A percentile compares a stretch with the other conserved stretches of the same genome.
These are phyloP conservation scores for Trichaptum fuscoviolaceum DNA, from an alignment of 768 basidiomycete genomes.

Conservation along the genomic window DNA sequence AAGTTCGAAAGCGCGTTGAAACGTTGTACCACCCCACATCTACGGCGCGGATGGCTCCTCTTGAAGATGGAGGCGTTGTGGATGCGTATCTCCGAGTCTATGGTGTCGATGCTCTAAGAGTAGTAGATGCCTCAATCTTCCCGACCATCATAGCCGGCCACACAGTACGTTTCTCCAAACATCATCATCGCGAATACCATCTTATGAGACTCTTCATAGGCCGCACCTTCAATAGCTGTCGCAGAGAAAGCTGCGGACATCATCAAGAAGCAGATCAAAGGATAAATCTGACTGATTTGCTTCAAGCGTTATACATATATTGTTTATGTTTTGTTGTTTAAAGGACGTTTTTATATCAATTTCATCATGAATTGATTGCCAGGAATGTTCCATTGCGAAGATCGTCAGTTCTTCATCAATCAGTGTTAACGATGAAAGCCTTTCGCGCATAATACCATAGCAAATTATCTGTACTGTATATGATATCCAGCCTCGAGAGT, in stretches of 20 bases:
- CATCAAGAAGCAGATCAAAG: slow-evolving; percentile 14
- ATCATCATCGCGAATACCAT: not conserved
- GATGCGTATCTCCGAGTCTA: slow-evolving; percentile 39
- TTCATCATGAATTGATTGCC: too few relatives aligned
- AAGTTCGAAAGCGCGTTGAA: slow-evolving; percentile 29
- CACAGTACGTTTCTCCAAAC: slow-evolving; percentile 28
- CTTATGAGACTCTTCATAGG: slow-evolving; percentile 12
- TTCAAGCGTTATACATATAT: too few relatives aligned
- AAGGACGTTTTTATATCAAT: too few relatives aligned
- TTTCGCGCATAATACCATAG: too few relatives aligned
- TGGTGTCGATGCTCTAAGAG: slow-evolving; percentile 35
- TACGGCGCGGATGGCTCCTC: slow-evolving; percentile 35
- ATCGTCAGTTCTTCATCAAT: too few relatives aligned
- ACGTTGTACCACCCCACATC: slow-evolving; percentile 42
- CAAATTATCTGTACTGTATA: too few relatives aligned
- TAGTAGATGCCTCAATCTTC: slow-evolving; percentile 43
- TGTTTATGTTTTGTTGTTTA: too few relatives aligned
- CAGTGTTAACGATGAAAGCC: too few relatives aligned
- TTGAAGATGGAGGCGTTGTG: slow-evolving; percentile 34
- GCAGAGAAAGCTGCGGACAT: slow-evolving; percentile 29
- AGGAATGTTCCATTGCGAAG: too few relatives aligned
- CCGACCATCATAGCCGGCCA: slow-evolving; percentile 41
- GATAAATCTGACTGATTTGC: not conserved
- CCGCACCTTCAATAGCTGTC: slow-evolving; percentile 21
- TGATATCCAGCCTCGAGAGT: too few relatives aligned